phyloP scores from a whole-genome alignment of 441 rosid genomes.

The Adansonia gregorii region DNA sequence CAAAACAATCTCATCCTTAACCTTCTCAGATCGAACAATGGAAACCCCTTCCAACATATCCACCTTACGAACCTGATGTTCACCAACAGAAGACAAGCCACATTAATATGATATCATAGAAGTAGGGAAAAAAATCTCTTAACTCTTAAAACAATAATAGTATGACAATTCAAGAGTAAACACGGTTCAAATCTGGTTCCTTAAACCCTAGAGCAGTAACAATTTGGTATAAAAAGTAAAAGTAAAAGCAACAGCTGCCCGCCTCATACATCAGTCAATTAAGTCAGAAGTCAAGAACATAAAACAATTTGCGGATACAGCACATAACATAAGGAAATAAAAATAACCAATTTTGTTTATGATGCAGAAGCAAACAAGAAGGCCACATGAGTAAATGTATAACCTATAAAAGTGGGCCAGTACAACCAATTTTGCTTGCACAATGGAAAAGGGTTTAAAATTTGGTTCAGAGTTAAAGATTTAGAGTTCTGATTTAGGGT shows the following conservation, averaged over 20 bases:
- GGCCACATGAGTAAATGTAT: neutral
- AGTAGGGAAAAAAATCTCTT: neutral
- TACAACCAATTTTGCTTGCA: neutral
- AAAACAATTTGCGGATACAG: neutral
- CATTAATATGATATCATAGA: neutral
- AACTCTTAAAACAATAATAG: neutral
- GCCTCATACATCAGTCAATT: neutral
- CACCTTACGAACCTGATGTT: constrained; percentile 74
- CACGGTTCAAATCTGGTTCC: neutral
- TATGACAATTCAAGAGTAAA: neutral
- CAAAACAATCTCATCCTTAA: constrained; percentile 73
- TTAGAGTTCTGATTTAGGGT: neutral
- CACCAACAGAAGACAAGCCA: neutral
- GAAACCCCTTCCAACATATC: constrained; percentile 82
- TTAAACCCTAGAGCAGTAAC: neutral
- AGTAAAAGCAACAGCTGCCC: neutral
- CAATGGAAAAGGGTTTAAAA: neutral
- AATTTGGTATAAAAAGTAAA: neutral
- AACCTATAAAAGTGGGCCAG: neutral
- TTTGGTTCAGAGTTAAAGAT: too few species aligned
- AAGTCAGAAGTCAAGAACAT: neutral
- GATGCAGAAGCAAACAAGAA: neutral
- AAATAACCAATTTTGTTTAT: neutral
- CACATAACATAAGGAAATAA: neutral
- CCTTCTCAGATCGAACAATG: constrained; percentile 77